Evolutionary conservation across 2,329 filamentous ascomycete species (phyloP).

Genomic region (Berkeleyomyces rouxiae): DNA sequence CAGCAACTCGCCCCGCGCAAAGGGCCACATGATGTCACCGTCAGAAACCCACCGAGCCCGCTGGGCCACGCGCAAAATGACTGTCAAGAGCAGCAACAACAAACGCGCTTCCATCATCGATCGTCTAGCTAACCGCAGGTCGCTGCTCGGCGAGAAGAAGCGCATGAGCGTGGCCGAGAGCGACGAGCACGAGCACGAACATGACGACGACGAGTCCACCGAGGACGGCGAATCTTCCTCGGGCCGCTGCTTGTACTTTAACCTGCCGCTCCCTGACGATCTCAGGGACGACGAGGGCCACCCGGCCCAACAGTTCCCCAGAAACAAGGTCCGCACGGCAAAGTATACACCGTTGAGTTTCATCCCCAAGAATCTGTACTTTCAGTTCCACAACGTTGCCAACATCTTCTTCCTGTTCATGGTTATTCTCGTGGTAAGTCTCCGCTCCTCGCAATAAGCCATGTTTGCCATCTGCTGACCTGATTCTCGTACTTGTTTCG

Average conservation of each 20-base stretch:
- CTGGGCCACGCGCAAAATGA: conserved; percentile 90
- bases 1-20: conserved; percentile 9
- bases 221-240: conserved; percentile 18
- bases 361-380: conserved; percentile 89
- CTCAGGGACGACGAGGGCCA: conserved; percentile 68
- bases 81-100: conserved; percentile 53
- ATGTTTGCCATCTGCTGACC: conserved; percentile 3
- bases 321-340: conserved; percentile 95
- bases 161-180: conserved; percentile 26
- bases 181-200: conserved; percentile 21
- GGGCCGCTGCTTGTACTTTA: conserved; percentile 62
- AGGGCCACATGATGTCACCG: conserved; percentile 12
- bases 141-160: conserved; percentile 51
- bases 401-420: conserved; percentile 97
- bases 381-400: conserved; percentile 96
- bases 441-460: not conserved
- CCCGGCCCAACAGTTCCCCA: conserved; percentile 51
- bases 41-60: conserved; percentile 54
- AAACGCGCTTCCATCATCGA: conserved; percentile 75
- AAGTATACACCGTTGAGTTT: conserved; percentile 96
- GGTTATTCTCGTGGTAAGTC: conserved; percentile 78
- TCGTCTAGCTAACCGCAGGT: conserved; percentile 46
- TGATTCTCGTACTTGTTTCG: conserved; percentile 8
- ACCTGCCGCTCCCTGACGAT: conserved; percentile 57
- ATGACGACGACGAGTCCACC: conserved; percentile 24